Conservation (phyloP, 345 rosid genomes). For the Acer saccharum region DNA sequence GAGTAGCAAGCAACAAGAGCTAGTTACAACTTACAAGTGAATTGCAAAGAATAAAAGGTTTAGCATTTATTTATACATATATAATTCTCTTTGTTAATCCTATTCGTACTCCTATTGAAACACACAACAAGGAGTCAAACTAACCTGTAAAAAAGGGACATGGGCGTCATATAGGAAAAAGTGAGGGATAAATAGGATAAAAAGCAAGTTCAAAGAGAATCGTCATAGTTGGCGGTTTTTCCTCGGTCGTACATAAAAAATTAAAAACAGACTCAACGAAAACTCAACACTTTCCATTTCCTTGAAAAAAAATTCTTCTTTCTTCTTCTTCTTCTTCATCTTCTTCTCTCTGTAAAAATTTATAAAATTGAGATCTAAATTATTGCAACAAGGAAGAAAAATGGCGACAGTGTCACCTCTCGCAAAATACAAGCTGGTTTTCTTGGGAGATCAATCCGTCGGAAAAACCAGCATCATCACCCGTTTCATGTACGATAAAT, state of each 20-base stretch:
- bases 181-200: neutral
- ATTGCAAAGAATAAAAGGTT: too few relatives aligned
- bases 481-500: constrained; percentile 94
- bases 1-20: too few relatives aligned
- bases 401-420: constrained; percentile 87
- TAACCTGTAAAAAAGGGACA: neutral
- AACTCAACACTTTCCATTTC: constrained; percentile 5
- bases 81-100: too few relatives aligned
- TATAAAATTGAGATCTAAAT: constrained; percentile 34
- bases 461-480: constrained; percentile 94
- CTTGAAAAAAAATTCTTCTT: neutral
- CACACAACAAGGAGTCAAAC: too few relatives aligned
- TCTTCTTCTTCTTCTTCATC: neutral
- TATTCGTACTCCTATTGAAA: too few relatives aligned
- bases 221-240: constrained; percentile 44
- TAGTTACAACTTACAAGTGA: too few relatives aligned
- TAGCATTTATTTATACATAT: too few relatives aligned
- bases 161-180: neutral
- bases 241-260: constrained; percentile 20
- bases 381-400: neutral
- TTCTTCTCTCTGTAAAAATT: neutral
- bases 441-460: constrained; percentile 85
- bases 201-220: constrained; percentile 15
- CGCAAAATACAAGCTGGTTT: constrained; percentile 80
- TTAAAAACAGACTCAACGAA: constrained; percentile 3